Evolutionary conservation across 441 rosid species (phyloP).

Genomic region (Pelargonium fulgidum): DNA sequence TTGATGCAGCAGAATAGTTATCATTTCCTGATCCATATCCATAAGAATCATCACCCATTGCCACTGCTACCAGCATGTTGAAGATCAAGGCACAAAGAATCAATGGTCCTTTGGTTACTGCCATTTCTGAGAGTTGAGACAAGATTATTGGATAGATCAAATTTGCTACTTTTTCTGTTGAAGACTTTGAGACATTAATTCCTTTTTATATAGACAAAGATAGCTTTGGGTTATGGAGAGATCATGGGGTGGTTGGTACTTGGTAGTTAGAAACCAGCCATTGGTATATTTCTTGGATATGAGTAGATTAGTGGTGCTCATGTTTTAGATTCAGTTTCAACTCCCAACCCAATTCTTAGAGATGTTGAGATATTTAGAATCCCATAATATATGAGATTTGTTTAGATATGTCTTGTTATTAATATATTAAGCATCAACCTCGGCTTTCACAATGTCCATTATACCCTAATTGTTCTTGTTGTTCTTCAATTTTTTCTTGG

Average conservation of each 20-base stretch:
- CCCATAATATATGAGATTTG: too few relatives aligned
- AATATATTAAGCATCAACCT: too few relatives aligned
- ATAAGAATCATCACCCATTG: slow-evolving; percentile 25
- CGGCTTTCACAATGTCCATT: too few relatives aligned
- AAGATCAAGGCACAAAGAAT: slow-evolving; percentile 29
- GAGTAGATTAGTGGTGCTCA: too few relatives aligned
- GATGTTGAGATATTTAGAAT: too few relatives aligned
- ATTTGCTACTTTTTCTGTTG: background rate
- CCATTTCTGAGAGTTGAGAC: slow-evolving; percentile 7
- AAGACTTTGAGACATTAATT: background rate
- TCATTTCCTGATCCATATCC: background rate
- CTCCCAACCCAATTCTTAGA: too few relatives aligned
- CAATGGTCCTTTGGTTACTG: slow-evolving; percentile 16
- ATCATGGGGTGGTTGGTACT: background rate
- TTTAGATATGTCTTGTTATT: too few relatives aligned
- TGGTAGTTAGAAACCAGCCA: too few relatives aligned
- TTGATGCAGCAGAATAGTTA: background rate
- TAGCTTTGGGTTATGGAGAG: background rate
- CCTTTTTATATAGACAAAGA: slow-evolving; percentile 1
- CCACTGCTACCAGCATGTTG: slow-evolving; percentile 25
- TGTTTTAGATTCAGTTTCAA: too few relatives aligned
- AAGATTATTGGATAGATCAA: slow-evolving; percentile 6
- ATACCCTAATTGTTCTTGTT: too few relatives aligned
- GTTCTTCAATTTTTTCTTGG: too few relatives aligned
- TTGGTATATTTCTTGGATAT: too few relatives aligned